phyloP scores from a whole-genome alignment of 257 asterid genomes.

The Parsonsia alboflavescens region DNA sequence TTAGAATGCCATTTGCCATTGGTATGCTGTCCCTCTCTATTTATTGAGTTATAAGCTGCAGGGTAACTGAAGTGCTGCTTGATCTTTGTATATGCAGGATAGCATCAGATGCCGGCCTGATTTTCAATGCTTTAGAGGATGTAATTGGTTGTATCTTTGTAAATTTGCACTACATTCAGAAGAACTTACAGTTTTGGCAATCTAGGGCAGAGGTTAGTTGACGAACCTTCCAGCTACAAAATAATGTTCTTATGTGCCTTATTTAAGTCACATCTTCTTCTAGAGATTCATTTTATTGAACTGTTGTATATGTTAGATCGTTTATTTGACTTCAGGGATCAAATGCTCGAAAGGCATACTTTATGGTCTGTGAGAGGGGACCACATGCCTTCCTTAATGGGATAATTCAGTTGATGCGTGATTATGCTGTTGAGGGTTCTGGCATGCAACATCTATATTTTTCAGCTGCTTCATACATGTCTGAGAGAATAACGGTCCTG shows the following conservation, averaged over 20 bases:
- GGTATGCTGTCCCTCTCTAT: not conserved
- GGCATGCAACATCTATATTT: conserved; percentile 51
- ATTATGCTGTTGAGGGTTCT: conserved; percentile 57
- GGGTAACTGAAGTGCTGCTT: conserved; percentile 4
- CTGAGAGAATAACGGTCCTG: conserved; percentile 76
- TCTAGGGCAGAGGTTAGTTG: conserved; percentile 77
- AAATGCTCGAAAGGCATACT: conserved; percentile 68
- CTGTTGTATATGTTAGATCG: not conserved
- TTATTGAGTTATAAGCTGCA: conserved; percentile 2
- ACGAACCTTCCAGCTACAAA: not conserved
- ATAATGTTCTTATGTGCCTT: not conserved
- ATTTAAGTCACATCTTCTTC: not conserved
- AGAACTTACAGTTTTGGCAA: conserved; percentile 80
- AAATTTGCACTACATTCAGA: conserved; percentile 75
- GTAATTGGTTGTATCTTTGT: conserved; percentile 55
- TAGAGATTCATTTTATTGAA: not conserved
- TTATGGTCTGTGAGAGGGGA: conserved; percentile 91
- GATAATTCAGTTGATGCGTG: conserved; percentile 55
- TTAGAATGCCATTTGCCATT: not conserved
- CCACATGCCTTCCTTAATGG: conserved; percentile 79
- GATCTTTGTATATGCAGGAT: conserved; percentile 44
- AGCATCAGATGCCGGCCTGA: conserved; percentile 40
- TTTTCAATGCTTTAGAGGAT: conserved; percentile 68
- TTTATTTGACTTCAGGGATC: conserved; percentile 52
- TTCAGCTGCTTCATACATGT: conserved; percentile 76